A percentile compares a stretch with the other conserved stretches of the same genome.
Evolutionary conservation across 2,329 filamentous ascomycete species (phyloP).

Genomic region (Cercospora zeina): DNA sequence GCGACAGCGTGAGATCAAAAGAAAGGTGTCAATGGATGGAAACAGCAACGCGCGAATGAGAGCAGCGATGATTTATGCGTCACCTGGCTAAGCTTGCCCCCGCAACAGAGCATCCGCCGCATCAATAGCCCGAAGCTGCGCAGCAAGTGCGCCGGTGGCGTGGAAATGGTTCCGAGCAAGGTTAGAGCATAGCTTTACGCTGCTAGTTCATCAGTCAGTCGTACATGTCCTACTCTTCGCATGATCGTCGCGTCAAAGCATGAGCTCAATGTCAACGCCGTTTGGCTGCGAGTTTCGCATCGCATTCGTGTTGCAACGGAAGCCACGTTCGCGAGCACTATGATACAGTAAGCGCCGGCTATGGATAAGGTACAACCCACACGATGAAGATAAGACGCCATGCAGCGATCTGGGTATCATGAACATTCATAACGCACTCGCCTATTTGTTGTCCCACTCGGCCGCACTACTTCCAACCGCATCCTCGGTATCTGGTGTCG

Average conservation of each 20-base stretch:
- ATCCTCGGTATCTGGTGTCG: constrained; percentile 16
- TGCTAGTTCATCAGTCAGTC: neutral
- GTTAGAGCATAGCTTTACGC: neutral
- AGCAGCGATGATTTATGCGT: constrained; percentile 25
- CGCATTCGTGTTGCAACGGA: neutral
- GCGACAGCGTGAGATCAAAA: neutral
- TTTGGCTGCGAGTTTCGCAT: neutral
- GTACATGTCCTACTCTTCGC: neutral
- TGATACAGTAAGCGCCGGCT: constrained; percentile 15
- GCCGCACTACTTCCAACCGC: constrained; percentile 14
- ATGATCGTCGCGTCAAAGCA: neutral
- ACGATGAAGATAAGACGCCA: neutral
- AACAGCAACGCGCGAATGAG: constrained; percentile 17
- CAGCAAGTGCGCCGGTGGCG: constrained; percentile 14
- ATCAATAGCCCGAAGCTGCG: constrained; percentile 23
- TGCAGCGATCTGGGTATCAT: constrained; percentile 22
- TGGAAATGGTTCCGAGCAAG: constrained; percentile 8
- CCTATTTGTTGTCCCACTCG: constrained; percentile 19
- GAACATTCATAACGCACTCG: constrained; percentile 17
- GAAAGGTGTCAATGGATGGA: constrained; percentile 24
- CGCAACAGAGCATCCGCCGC: constrained; percentile 18
- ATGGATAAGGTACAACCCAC: constrained; percentile 12
- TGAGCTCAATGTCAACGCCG: neutral
- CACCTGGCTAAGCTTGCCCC: constrained; percentile 19
- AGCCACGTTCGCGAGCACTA: constrained; percentile 4